Evolutionary conservation across 192 early-diverging fungal genomes (phyloP), one percentile per base, ranked within the genome.

Genomic region (Coemansia reversa): DNA sequence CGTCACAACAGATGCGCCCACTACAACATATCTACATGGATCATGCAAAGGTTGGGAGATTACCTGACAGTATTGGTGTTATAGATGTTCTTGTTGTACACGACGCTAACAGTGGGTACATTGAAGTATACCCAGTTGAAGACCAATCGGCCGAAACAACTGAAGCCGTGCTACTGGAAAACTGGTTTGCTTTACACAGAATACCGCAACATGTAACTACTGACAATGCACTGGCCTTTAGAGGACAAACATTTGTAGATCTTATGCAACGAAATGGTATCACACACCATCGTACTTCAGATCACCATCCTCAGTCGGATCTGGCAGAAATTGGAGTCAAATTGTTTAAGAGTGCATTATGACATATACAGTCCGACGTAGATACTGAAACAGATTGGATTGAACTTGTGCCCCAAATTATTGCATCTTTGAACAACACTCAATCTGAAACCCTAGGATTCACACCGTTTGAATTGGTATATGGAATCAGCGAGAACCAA

Each of bases 291-390:
- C 3, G 27, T 27, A 27, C 27, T 27, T 27, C 27, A 27, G 25
- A 18, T 1, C 23, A 48, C 11, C 23, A 59, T 27, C 58, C 23
- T 1, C 58, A 59, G 42, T 59, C 42, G 20, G 39, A 59, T 4
- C 20, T 59, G 0, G 58, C 58, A 0, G 58, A 60, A 47, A 30
- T 60, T 42, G 23, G 47, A 0, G 27, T 60, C 2, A 60, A 60
- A 28, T n/a, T 25, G 0, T 23, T 60, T 6, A 50, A 49, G 47
- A 27, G 8, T 11, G 19, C 47, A 7, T 5, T 60, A 0, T 20
- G 58, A 1, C 20, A 45, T 42, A 19, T 60, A 16, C 45, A n/a
- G 20, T 23, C 7, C 0, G 47, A 60, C 28, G 5, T 2, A 19
- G 25, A 0, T 0, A 23, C 23, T 3, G 23, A 50, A 2, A 48